These are phyloP conservation scores for Ambrosiella xylebori DNA, from an alignment of 2,329 filamentous ascomycete genomes.

Conservation along the genomic window DNA sequence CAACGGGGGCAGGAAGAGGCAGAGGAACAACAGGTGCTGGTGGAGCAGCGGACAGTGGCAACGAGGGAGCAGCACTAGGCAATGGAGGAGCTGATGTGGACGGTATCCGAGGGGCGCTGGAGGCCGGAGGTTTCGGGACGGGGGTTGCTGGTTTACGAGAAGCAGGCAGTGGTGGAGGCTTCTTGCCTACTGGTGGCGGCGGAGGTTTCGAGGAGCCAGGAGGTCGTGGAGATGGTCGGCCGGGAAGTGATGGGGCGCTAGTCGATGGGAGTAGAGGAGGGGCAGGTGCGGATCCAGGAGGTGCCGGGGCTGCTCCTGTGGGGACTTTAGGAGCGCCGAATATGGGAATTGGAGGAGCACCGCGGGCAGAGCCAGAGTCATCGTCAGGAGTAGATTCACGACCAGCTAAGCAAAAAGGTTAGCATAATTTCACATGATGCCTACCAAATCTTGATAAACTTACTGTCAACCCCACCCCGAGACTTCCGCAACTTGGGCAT, in stretches of 20 bases:
- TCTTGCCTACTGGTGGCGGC: slow-evolving; percentile 64
- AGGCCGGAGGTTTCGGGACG: slow-evolving; percentile 22
- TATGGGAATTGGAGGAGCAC: slow-evolving; percentile 32
- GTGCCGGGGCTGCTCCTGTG: slow-evolving; percentile 28
- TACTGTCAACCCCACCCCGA: slow-evolving; percentile 56
- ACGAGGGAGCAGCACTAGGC: slow-evolving; percentile 16
- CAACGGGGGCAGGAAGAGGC: slow-evolving; percentile 16
- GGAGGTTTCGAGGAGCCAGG: slow-evolving; percentile 48
- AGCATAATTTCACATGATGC: background rate
- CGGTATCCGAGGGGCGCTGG: slow-evolving; percentile 23
- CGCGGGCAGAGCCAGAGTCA: background rate
- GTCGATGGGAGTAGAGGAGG: slow-evolving; percentile 30
- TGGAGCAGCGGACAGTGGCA: slow-evolving; percentile 25
- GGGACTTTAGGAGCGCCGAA: slow-evolving; percentile 43
- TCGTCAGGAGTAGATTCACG: slow-evolving; percentile 8
- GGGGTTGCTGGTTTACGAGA: slow-evolving; percentile 32
- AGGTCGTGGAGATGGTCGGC: slow-evolving; percentile 24
- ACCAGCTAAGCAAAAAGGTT: slow-evolving; percentile 5
- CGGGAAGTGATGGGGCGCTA: slow-evolving; percentile 38
- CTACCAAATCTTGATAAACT: background rate
- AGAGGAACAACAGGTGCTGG: slow-evolving; percentile 21
- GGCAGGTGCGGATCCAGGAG: slow-evolving; percentile 43
- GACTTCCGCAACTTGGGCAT: slow-evolving; percentile 90
- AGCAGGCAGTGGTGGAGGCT: slow-evolving; percentile 43
- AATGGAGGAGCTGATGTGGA: slow-evolving; percentile 19